These are phyloP conservation scores for Colletotrichum costaricense DNA, from an alignment of 2,329 filamentous ascomycete genomes.

Conservation along the genomic window DNA sequence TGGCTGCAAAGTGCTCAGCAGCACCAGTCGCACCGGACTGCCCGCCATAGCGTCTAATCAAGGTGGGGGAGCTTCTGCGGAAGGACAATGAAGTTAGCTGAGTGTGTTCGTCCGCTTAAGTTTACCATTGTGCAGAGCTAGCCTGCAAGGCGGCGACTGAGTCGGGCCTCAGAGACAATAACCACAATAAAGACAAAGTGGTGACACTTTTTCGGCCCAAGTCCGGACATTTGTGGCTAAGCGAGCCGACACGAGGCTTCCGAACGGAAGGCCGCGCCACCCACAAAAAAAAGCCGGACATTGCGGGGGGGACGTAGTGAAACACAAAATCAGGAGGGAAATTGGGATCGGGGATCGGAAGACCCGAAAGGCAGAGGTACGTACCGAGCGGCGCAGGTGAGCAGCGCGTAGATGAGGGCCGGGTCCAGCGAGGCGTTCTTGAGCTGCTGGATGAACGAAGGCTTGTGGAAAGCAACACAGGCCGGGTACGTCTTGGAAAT, in stretches of 20 bases:
- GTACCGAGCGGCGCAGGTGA: slow-evolving; percentile 69
- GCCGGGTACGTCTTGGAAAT: slow-evolving; percentile 71
- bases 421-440: slow-evolving; percentile 67
- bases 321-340: slow-evolving; percentile 38
- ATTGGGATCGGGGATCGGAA: slow-evolving; percentile 27
- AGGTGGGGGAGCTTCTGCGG: slow-evolving; percentile 62
- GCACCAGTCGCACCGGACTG: slow-evolving; percentile 61
- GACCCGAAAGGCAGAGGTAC: slow-evolving; percentile 40
- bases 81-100: slow-evolving; percentile 14
- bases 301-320: slow-evolving; percentile 38
- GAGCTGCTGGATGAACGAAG: slow-evolving; percentile 69
- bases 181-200: not conserved
- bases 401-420: slow-evolving; percentile 67
- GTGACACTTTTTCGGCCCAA: slow-evolving; percentile 14
- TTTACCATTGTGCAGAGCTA: not conserved
- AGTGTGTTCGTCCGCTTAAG: not conserved
- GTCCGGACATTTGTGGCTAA: slow-evolving; percentile 25
- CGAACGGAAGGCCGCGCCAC: slow-evolving; percentile 34
- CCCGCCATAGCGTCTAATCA: slow-evolving; percentile 70
- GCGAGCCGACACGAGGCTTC: slow-evolving; percentile 28
- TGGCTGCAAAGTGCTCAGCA: slow-evolving; percentile 69
- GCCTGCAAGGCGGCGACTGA: not conserved
- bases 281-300: slow-evolving; percentile 34
- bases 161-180: slow-evolving; percentile 23
- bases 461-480: slow-evolving; percentile 73